These are phyloP conservation scores for Cicer judaicum DNA, from an alignment of 306 rosid genomes.

Conservation along the genomic window DNA sequence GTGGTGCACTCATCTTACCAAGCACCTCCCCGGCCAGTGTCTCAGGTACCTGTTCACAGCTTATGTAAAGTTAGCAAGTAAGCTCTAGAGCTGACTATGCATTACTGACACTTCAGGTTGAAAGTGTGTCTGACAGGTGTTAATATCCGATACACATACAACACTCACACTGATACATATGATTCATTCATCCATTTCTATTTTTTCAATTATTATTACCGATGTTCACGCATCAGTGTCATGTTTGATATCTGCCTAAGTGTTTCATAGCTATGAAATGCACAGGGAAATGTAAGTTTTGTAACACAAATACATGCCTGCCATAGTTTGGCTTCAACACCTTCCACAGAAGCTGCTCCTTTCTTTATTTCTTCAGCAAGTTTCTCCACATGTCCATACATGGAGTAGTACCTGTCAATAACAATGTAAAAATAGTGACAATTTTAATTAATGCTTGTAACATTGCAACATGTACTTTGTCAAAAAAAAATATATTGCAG, in stretches of 20 bases:
- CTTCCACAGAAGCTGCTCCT: constrained; percentile 91
- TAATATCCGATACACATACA: too few species aligned
- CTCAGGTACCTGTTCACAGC: constrained; percentile 77
- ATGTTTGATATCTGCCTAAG: too few species aligned
- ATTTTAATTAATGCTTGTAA: too few species aligned
- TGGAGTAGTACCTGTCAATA: constrained; percentile 82
- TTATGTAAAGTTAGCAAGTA: constrained; percentile 33
- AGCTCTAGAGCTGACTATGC: too few species aligned
- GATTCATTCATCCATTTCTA: too few species aligned
- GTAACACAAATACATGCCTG: constrained; percentile 61
- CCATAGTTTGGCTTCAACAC: constrained; percentile 88
- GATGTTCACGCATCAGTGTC: too few species aligned
- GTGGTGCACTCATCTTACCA: constrained; percentile 96
- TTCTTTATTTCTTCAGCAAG: constrained; percentile 86
- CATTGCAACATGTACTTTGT: too few species aligned
- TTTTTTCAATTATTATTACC: too few species aligned
- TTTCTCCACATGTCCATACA: constrained; percentile 95
- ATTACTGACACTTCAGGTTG: too few species aligned
- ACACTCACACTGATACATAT: too few species aligned
- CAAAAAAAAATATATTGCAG: neutral
- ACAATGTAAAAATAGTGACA: neutral
- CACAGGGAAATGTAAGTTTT: constrained; percentile 14
- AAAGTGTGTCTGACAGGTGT: too few species aligned
- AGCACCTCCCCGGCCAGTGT: constrained; percentile 76
- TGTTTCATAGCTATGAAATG: constrained; percentile 12